Conservation (phyloP, 2,329 filamentous ascomycete species). For the Fusarium foetens region DNA sequence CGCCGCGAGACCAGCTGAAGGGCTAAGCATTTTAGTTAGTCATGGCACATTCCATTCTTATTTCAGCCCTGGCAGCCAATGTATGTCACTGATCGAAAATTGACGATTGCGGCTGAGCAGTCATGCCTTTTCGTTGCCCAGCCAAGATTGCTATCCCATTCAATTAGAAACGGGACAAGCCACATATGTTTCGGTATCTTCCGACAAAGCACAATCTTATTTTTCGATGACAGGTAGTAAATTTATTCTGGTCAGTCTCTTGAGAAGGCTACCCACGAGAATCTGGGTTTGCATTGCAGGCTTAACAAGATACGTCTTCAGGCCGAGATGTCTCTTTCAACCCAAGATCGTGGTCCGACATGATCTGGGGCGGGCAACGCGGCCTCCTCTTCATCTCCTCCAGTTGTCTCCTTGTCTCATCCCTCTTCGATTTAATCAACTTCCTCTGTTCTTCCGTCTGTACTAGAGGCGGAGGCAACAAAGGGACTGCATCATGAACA, state of each 20-base stretch:
- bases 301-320: not conserved
- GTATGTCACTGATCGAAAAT: not conserved
- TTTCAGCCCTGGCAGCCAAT: not conserved
- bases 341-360: not conserved
- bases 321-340: not conserved
- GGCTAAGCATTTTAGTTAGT: not conserved
- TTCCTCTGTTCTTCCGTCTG: not conserved
- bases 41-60: not conserved
- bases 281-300: too few relatives aligned
- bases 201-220: not conserved
- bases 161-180: not conserved
- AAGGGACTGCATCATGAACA: not conserved
- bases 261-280: too few relatives aligned
- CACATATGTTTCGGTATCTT: not conserved
- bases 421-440: not conserved
- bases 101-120: constrained; percentile 7
- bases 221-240: not conserved
- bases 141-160: not conserved
- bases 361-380: not conserved
- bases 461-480: not conserved
- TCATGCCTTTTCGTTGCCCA: not conserved
- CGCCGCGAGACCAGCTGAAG: not conserved
- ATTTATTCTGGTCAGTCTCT: too few relatives aligned
- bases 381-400: not conserved
- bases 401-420: not conserved